Base-by-base conservation (phyloP, 305 asterid species). In the Petunia hybrid region DNA sequence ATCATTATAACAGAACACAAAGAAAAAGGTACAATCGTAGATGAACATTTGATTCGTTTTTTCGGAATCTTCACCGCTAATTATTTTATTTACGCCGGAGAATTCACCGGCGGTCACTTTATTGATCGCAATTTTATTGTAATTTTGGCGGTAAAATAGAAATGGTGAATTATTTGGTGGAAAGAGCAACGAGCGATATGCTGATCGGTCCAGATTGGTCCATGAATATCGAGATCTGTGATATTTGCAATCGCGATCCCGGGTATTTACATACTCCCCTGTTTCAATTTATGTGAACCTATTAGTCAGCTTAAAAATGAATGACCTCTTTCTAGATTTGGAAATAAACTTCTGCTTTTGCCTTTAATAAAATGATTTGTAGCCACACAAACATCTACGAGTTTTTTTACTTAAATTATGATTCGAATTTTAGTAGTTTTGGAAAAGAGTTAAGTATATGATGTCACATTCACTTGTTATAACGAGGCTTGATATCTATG, bases 161-260 rank as follows among this genome's bases (percentile, higher is more conserved):
- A 22, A 95, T 95, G 99, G 98, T 95, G 83, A 95, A 94, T 84
- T 89, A 93, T 62, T 86, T 92, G 97, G 99, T 95, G 90, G 98
- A 92, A 59, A 87, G 98, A 70, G 98, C 99, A 67, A 95, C 99
- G 65, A 95, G 94, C 92, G 95, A 90, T 68, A 86, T 95, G 99
- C 95, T 95, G 22, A 91, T 95, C 85, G 99, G 99, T 66, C 98
- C 99, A 48, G 99, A 95, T 90, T 95, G 99, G 99, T 98, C 98
- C 74, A 94, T 95, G 98, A 95, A 95, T 82, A 85, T 93, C 68
- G 99, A 94, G 97, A 95, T 95, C 97, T 95, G 98, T 76, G 98
- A 94, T 85, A 87, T 94, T 69, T 95, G 98, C 95, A 94, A 91
- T 88, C 96, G 86, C 85, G 99, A 95, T 93, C 99, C 98, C 81